phyloP scores from a whole-genome alignment of 331 rosid species.

The Phaseolus coccineus region DNA sequence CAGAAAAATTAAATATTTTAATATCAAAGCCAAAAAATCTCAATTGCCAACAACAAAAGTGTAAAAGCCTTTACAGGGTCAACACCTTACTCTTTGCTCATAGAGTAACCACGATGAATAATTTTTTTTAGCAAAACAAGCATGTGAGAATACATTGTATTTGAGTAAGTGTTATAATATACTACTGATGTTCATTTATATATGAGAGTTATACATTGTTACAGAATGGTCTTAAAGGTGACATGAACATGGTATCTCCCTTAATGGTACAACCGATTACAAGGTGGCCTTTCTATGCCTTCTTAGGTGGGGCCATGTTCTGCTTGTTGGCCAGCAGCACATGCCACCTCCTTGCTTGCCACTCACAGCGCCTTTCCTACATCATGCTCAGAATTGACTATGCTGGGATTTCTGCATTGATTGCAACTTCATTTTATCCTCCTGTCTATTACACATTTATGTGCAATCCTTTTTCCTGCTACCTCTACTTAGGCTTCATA shows the following conservation, averaged over 20 bases:
- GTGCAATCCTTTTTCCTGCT: constrained; percentile 65
- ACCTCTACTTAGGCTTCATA: constrained; percentile 63
- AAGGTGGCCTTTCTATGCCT: constrained; percentile 68
- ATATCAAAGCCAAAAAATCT: no score
- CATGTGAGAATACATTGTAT: not conserved
- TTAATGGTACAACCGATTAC: constrained; percentile 50
- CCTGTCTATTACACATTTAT: constrained; percentile 72
- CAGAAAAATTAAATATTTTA: no score
- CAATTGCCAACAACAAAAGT: no score
- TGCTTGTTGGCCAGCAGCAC: constrained; percentile 70
- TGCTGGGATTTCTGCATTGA: constrained; percentile 69
- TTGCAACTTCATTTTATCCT: constrained; percentile 70
- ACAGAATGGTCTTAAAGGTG: constrained; percentile 57
- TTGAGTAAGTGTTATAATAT: not conserved
- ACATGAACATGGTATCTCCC: constrained; percentile 49
- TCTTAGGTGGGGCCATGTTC: constrained; percentile 76
- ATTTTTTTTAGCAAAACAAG: not conserved
- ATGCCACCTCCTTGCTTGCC: constrained; percentile 68
- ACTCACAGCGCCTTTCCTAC: constrained; percentile 64
- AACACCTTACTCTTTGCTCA: not conserved
- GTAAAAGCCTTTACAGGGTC: no score
- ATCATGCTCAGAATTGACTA: constrained; percentile 64
- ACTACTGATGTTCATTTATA: not conserved
- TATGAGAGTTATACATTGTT: not conserved
- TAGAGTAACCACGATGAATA: not conserved